A percentile compares a stretch with the other conserved stretches of the same genome.
These are phyloP conservation scores for Phragmites australis DNA, from an alignment of 176 grass and related monocot species.

Conservation along the genomic window DNA sequence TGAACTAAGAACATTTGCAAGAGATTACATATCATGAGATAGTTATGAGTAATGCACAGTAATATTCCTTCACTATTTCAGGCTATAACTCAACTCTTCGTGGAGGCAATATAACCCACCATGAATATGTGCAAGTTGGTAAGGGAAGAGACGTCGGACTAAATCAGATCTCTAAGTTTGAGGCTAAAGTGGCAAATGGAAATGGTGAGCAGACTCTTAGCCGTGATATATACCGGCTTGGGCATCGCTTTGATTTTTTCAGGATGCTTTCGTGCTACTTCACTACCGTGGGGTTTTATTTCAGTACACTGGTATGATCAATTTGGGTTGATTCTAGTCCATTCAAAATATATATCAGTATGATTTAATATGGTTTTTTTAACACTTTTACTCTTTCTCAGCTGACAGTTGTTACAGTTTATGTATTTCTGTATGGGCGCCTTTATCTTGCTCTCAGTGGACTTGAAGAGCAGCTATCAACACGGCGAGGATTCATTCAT, in stretches of 20 bases:
- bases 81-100: constrained; percentile 92
- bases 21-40: constrained; percentile 8
- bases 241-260: constrained; percentile 95
- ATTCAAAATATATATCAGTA: not conserved
- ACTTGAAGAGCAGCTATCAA: constrained; percentile 77
- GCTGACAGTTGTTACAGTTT: constrained; percentile 88
- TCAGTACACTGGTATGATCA: constrained; percentile 79
- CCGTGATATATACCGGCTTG: constrained; percentile 89
- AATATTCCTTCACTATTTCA: constrained; percentile 43
- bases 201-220: constrained; percentile 92
- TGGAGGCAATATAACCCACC: constrained; percentile 87
- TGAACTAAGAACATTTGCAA: constrained; percentile 13
- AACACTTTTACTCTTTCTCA: constrained; percentile 38
- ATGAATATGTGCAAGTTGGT: constrained; percentile 95
- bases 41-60: not conserved
- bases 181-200: constrained; percentile 94
- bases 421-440: constrained; percentile 89
- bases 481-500: constrained; percentile 69
- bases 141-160: constrained; percentile 93
- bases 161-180: constrained; percentile 92
- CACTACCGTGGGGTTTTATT: constrained; percentile 88
- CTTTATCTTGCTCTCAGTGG: constrained; percentile 98
- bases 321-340: constrained; percentile 22
- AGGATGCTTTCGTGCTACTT: constrained; percentile 98
- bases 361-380: constrained; percentile 21